These are phyloP conservation scores for Microsporum audouinii DNA, from an alignment of 2,329 filamentous ascomycete species.

Conservation along the genomic window DNA sequence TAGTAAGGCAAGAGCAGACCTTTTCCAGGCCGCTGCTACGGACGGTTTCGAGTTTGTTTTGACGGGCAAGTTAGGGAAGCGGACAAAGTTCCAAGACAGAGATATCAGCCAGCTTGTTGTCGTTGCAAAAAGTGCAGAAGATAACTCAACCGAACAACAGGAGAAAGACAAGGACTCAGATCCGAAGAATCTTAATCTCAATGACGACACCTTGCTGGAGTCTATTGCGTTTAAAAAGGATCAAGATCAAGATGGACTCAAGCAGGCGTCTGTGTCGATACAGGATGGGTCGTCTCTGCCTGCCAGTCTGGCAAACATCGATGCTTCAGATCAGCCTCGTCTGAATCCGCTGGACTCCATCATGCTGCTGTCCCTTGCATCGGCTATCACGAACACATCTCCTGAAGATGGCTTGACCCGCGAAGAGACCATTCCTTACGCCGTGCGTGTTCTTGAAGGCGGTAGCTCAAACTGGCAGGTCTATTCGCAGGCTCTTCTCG, in stretches of 20 bases:
- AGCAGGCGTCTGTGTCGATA: conserved; percentile 27
- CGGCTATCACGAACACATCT: conserved; percentile 81
- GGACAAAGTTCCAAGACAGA: conserved; percentile 35
- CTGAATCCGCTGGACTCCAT: conserved; percentile 77
- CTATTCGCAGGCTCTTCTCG: conserved; percentile 84
- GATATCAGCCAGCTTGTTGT: conserved; percentile 76
- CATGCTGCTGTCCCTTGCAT: conserved; percentile 65
- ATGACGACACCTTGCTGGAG: conserved; percentile 88
- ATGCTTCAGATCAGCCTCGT: conserved; percentile 70
- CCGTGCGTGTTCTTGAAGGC: conserved; percentile 72
- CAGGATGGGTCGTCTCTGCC: conserved; percentile 46
- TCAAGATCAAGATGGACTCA: conserved; percentile 25
- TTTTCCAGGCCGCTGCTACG: conserved; percentile 54
- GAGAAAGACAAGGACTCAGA: conserved; percentile 6
- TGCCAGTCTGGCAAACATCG: conserved; percentile 49
- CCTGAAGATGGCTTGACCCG: conserved; percentile 74
- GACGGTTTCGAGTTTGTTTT: conserved; percentile 71
- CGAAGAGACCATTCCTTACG: conserved; percentile 90
- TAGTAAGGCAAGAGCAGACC: conserved; percentile 57
- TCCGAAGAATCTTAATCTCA: conserved; percentile 64
- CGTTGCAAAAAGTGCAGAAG: conserved; percentile 59
- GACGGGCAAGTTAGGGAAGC: conserved; percentile 71
- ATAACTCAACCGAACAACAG: not conserved
- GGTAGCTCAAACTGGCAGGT: conserved; percentile 96
- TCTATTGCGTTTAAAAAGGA: conserved; percentile 64